Evolutionary conservation across 2,329 filamentous ascomycete species (phyloP), one percentile per base, ranked within the genome.

Genomic region (Hymenoscyphus albidus): DNA sequence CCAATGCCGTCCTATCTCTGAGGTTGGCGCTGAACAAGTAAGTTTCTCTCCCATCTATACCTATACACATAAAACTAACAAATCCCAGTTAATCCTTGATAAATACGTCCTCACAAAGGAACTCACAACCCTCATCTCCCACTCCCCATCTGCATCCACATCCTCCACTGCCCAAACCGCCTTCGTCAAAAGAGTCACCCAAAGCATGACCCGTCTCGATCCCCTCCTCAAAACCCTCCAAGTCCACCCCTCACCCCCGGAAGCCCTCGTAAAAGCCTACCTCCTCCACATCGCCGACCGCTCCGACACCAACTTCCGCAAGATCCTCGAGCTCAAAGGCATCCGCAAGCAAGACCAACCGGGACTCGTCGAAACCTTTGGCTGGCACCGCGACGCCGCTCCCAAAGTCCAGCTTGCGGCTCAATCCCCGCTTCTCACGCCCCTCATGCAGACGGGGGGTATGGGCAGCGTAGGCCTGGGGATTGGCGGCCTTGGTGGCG

Each of bases 241-340:
- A 81, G 94, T 99, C 58, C 92, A 92, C 35, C 88, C 93, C 2
- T 91, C 90, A 4, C 95, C 95, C 0, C 91, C 94, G 0, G 95
- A 99, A 80, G 94, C 92, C 1, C 85, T 99, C 3, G 93, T 99
- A 0, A 94, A 98, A 79, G 95, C 95, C 40, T 99, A 99, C 76
- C 87, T 99, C 40, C 96, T 98, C 77, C 95, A 98, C 78, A 95
- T 99, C 69, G 93, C 87, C 70, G 95, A 99, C 80, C 88, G 91
- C 63, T 96, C 90, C 68, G 95, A 98, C 75, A 85, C 87, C 73
- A 99, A 99, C 78, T 99, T 99, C 84, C 88, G 88, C 75, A 98
- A 97, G 79, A 90, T 99, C 65, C 86, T 99, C 57, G 95, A 99
- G 60, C 84, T 99, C 68, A 99, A 99, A 77, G 95, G 95, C 58